Evolutionary conservation across 2,329 filamentous ascomycete species (phyloP), one percentile per base, ranked within the genome.

Genomic region (Fonsecaea monophora): DNA sequence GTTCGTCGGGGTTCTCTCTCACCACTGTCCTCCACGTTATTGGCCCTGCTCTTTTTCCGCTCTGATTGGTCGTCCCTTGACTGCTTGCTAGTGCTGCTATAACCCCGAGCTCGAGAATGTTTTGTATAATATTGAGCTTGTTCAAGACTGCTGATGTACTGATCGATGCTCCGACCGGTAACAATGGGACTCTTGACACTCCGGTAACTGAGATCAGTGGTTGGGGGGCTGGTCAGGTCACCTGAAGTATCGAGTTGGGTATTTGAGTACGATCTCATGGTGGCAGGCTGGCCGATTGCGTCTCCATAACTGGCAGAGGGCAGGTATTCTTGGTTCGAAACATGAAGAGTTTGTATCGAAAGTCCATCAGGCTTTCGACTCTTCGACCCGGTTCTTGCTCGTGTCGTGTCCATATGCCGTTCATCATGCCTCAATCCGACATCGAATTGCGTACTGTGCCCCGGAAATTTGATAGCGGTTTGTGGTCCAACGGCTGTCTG

Each of bases 131-230:
- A 85, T 64, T 88, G 88, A 9, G 92, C 91, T 59, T 92, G 86
- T 38, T 96, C 92, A 1, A 97, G 80, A 75, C 92, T 95, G 78
- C 89, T 92, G 70, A 96, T 94, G 75, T 95, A 96, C 70, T 94
- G 89, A 72, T 96, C 91, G 40, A 92, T 85, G 70, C 87, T 92
- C 68, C 88, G 86, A 48, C 84, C 85, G 72, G 86, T 89, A 10
- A 85, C 81, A 68, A 85, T 86, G 53, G 86, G 81, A 72, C 86
- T 89, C 61, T 83, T 80, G 45, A 77, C 82, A 45, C 66, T 58
- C 57, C 77, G 81, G 63, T 83, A 84, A 61, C 87, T 81, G 48
- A 79, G 74, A 15, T 76, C 72, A 1, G 79, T 80, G 3, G 77
- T 78, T 37, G 78, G 75, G 1, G 76, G 76, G 82, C 69, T 73